Evolutionary conservation across 768 basidiomycete species (phyloP), one percentile per base, ranked within the genome.

Genomic region (Sporobolomyces roseus): DNA sequence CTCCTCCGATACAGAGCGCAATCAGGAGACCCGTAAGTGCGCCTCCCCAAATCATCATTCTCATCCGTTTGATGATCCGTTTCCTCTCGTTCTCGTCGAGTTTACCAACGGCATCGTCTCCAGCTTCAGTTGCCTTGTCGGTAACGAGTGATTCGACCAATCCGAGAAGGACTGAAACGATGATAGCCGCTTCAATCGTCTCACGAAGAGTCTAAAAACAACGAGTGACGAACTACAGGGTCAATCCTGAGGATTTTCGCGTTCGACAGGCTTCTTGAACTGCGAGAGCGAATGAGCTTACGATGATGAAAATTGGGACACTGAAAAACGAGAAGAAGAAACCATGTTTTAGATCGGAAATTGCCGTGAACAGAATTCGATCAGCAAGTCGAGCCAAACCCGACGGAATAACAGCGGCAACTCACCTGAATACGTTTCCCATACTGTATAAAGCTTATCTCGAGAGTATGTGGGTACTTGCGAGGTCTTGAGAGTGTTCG

Each of bases 151-250:
- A 91, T 75, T 94, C 86, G n/a, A 90, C 89, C 68, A 97, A 86
- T 71, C 89, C 86, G 60, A 94, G 87, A 54, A 98, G 85, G 65
- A 94, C 91, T 9, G 91, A 89, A 78, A 96, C 80, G 83, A 98
- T 91, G 81, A 97, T 88, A 49, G 86, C 86, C 5, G 91, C 89
- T 82, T 97, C 93, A 71, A 97, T 84, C 12, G 91, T 89, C 83
- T 97, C 93, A 5, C 70, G 65, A 2, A 70, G 69, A 9, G 69
- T 66, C 69, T 70, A 33, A 32, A 46, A 36, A 2, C 4, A 8
- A 12, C 12, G 14, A 0, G 49, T 2, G 4, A 10, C 1, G 23
- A 30, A 4, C 29, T 38, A 16, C 17, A 1, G 38, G 38, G 38
- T 9, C 38, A 17, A 41, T 9, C 38, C 38, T n/a, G n/a, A n/a